Evolutionary conservation across 306 rosid genomes (phyloP).

Genomic region (Prunus davidiana): DNA sequence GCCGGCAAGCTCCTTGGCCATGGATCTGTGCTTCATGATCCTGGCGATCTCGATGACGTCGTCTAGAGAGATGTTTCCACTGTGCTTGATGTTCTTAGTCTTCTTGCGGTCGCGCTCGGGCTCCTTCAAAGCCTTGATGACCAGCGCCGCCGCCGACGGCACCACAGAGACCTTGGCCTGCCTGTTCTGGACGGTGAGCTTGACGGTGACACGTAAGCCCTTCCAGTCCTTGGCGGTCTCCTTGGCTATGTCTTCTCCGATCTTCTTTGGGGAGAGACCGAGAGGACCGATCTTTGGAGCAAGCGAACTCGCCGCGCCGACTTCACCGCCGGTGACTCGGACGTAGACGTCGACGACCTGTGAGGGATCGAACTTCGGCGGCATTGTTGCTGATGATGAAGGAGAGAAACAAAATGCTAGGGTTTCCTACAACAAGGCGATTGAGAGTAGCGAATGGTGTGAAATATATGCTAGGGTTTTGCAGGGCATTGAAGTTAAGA

Average conservation of each 20-base stretch:
- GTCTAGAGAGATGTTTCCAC: conserved; percentile 72
- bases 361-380: conserved; percentile 89
- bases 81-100: conserved; percentile 76
- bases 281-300: conserved; percentile 95
- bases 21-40: conserved; percentile 69
- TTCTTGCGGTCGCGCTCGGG: conserved; percentile 91
- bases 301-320: conserved; percentile 88
- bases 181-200: conserved; percentile 92
- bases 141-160: conserved; percentile 91
- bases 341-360: conserved; percentile 86
- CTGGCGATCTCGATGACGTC: conserved; percentile 91
- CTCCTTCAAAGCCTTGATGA: conserved; percentile 82
- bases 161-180: conserved; percentile 89
- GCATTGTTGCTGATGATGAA: conserved; percentile 41
- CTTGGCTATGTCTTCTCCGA: conserved; percentile 93
- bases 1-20: conserved; percentile 80
- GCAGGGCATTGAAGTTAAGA: not conserved
- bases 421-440: conserved; percentile 6
- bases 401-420: not conserved
- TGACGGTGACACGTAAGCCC: conserved; percentile 82
- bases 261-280: conserved; percentile 89
- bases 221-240: conserved; percentile 97
- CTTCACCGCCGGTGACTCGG: conserved; percentile 91
- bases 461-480: conserved; percentile 27
- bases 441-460: not conserved